These are phyloP conservation scores for Aspergillus tubingensis DNA, from an alignment of 2,329 filamentous ascomycete genomes.

Conservation along the genomic window DNA sequence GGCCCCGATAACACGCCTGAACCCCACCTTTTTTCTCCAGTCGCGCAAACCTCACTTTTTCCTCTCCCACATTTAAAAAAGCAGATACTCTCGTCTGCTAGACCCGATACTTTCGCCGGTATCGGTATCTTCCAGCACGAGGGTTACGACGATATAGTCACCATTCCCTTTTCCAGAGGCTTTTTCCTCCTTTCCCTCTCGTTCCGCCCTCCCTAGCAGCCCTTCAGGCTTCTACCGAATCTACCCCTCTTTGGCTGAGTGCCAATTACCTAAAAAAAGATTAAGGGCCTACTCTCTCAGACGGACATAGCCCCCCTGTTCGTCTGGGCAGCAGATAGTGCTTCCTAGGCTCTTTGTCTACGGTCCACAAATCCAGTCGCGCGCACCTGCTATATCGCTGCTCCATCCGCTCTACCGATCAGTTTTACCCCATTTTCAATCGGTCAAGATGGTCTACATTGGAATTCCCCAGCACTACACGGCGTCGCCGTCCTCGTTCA, in stretches of 20 bases:
- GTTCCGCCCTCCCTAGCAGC: constrained; percentile 81
- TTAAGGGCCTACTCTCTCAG: constrained; percentile 96
- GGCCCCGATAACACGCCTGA: constrained; percentile 64
- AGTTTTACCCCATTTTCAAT: constrained; percentile 15
- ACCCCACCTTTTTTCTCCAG: constrained; percentile 22
- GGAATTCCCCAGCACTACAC: constrained; percentile 79
- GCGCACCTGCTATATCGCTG: constrained; percentile 15
- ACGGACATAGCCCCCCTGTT: constrained; percentile 81
- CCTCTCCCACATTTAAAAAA: constrained; percentile 29
- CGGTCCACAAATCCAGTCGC: constrained; percentile 20
- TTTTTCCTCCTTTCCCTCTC: constrained; percentile 75
- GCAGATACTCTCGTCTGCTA: constrained; percentile 73
- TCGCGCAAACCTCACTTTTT: constrained; percentile 15
- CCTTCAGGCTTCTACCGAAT: constrained; percentile 56
- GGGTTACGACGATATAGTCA: constrained; percentile 65
- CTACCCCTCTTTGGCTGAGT: constrained; percentile 68
- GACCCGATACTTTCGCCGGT: constrained; percentile 80
- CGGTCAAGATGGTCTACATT: constrained; percentile 77
- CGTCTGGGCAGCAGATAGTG: constrained; percentile 98
- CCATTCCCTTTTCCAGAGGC: constrained; percentile 82
- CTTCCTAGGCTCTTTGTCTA: constrained; percentile 62
- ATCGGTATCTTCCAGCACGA: constrained; percentile 78
- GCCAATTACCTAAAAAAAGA: constrained; percentile 68
- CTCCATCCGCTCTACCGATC: constrained; percentile 15
- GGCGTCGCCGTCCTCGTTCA: constrained; percentile 73